Evolutionary conservation across 2,329 filamentous ascomycete species (phyloP).

Genomic region (Geosmithia flava): DNA sequence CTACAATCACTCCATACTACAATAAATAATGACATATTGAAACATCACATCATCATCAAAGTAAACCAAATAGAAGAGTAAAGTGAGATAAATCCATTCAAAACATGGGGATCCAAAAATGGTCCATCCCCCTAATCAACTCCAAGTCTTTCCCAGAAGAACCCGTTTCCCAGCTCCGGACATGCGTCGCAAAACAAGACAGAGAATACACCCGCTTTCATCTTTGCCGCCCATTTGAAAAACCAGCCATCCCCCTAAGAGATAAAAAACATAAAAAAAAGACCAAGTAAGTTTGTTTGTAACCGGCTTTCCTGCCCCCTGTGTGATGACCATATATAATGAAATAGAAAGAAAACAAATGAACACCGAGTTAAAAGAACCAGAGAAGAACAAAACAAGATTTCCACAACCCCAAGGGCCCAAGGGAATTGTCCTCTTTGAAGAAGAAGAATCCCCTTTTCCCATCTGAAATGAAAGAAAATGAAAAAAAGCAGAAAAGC

Average conservation of each 20-base stretch:
- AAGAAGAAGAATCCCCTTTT: background rate
- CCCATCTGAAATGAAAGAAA: background rate
- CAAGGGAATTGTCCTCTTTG: too few species aligned
- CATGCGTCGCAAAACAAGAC: background rate
- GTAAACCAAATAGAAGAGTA: background rate
- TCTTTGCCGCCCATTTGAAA: background rate
- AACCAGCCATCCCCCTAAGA: background rate
- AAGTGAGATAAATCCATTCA: background rate
- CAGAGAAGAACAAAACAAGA: background rate
- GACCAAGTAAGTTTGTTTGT: background rate
- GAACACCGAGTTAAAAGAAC: background rate
- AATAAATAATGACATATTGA: too few species aligned
- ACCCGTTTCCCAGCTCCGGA: background rate
- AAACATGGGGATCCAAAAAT: background rate
- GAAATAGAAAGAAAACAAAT: background rate
- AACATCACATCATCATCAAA: too few species aligned
- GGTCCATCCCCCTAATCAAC: background rate
- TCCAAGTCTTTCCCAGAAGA: background rate
- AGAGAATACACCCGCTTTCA: background rate
- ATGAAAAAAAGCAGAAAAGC: conserved; percentile 1
- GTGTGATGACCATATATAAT: background rate
- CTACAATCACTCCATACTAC: too few species aligned
- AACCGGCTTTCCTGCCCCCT: background rate
- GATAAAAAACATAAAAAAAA: background rate
- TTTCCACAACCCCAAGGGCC: background rate